These are phyloP conservation scores for Malania oleifera DNA, from an alignment of 164 flowering plant genomes.

Conservation along the genomic window DNA sequence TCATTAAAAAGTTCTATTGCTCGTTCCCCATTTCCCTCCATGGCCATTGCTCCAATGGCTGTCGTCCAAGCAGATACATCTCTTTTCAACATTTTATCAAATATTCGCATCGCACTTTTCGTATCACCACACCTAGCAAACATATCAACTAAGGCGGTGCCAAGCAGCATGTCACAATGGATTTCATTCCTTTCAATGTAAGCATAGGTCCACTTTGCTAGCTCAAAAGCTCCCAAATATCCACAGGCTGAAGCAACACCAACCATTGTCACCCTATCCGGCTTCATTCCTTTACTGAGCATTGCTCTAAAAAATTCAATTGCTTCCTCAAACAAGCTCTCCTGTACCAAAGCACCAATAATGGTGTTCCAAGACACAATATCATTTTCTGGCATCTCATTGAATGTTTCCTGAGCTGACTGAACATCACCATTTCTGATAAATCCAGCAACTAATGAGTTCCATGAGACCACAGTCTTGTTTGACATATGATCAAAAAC, in stretches of 20 bases:
- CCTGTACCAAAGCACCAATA: slow-evolving; percentile 39
- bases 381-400: slow-evolving; percentile 36
- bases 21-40: slow-evolving; percentile 38
- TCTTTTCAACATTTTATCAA: slow-evolving; percentile 28
- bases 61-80: slow-evolving; percentile 61
- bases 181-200: slow-evolving; percentile 32
- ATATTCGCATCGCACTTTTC: slow-evolving; percentile 34
- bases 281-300: slow-evolving; percentile 32
- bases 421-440: slow-evolving; percentile 33
- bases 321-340: slow-evolving; percentile 43
- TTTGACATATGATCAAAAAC: slow-evolving; percentile 46
- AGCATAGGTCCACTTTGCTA: slow-evolving; percentile 40
- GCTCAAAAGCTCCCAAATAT: slow-evolving; percentile 43
- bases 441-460: slow-evolving; percentile 44
- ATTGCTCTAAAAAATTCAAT: slow-evolving; percentile 39
- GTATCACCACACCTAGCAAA: slow-evolving; percentile 56
- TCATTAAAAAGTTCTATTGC: slow-evolving; percentile 40
- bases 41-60: slow-evolving; percentile 47
- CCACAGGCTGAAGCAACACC: slow-evolving; percentile 42
- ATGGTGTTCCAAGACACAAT: slow-evolving; percentile 57
- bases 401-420: slow-evolving; percentile 35
- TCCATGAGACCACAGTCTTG: slow-evolving; percentile 58
- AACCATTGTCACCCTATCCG: slow-evolving; percentile 41
- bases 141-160: slow-evolving; percentile 57
- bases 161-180: slow-evolving; percentile 32